Evolutionary conservation across 2,329 filamentous ascomycete genomes (phyloP).

Genomic region (Trichoderma sp.): DNA sequence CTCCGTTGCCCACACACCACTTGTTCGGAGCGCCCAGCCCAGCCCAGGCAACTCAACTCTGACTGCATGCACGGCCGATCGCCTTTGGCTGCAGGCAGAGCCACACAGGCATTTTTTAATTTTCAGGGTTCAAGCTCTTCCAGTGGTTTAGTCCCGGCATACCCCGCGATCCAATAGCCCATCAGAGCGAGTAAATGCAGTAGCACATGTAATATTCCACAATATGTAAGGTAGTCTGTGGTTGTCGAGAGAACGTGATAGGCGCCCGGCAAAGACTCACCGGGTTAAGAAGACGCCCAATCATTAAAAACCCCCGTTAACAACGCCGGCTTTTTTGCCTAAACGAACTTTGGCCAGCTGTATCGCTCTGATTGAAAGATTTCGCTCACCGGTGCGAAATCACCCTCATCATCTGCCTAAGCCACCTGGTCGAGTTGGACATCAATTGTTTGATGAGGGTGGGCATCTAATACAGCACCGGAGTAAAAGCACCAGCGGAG

Average conservation of each 20-base stretch:
- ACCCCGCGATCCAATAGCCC: neutral
- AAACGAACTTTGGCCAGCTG: constrained; percentile 10
- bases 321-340: constrained; percentile 5
- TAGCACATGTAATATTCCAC: neutral
- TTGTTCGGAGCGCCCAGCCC: neutral
- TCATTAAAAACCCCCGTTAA: neutral
- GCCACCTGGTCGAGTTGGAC: neutral
- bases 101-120: neutral
- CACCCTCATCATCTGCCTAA: constrained; percentile 16
- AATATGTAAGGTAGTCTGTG: neutral
- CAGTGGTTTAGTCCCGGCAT: neutral
- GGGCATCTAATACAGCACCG: neutral
- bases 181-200: neutral
- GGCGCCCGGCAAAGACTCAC: neutral
- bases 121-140: neutral
- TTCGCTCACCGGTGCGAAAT: neutral
- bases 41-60: neutral
- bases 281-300: neutral
- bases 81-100: neutral
- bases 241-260: neutral
- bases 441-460: neutral
- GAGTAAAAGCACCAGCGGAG: neutral
- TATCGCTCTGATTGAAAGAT: constrained; percentile 1
- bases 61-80: constrained; percentile 17
- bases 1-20: neutral